phyloP scores from a whole-genome alignment of 2,329 filamentous ascomycete genomes.

The Ilyonectria mors-panacis region DNA sequence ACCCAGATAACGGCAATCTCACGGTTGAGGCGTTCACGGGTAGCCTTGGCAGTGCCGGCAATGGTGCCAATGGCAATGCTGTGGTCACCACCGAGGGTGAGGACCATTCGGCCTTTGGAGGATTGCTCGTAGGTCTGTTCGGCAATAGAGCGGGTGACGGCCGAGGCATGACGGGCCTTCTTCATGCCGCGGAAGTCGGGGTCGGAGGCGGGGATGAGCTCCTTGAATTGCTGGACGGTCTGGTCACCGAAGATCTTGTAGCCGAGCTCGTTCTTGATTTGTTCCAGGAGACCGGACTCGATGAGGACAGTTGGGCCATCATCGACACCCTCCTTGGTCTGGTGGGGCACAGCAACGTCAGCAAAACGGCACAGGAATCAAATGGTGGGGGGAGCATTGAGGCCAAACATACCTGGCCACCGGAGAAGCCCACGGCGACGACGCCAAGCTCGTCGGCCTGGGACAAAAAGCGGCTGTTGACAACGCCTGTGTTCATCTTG shows the following conservation, averaged over 20 bases:
- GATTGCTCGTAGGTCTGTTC: constrained; percentile 92
- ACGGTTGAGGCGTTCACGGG: constrained; percentile 83
- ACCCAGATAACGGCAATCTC: constrained; percentile 99
- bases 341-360: constrained; percentile 19
- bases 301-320: constrained; percentile 91
- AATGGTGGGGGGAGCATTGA: background rate
- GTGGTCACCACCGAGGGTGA: constrained; percentile 97
- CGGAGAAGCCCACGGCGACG: constrained; percentile 95
- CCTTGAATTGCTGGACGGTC: constrained; percentile 84
- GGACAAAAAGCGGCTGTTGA: constrained; percentile 82
- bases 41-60: constrained; percentile 87
- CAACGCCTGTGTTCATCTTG: constrained; percentile 67
- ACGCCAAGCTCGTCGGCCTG: constrained; percentile 87
- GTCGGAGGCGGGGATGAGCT: constrained; percentile 80
- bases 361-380: background rate
- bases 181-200: constrained; percentile 93
- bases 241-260: constrained; percentile 91
- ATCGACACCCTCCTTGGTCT: constrained; percentile 92
- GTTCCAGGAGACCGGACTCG: constrained; percentile 85
- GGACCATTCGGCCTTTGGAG: constrained; percentile 84
- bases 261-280: constrained; percentile 87
- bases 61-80: constrained; percentile 96
- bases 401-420: constrained; percentile 82
- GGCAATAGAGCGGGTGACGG: constrained; percentile 85
- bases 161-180: constrained; percentile 88